Percentiles rank a stretch among this genome's conserved stretches.
These are phyloP conservation scores for Exophiala phaeomuriformis DNA, from an alignment of 2,329 filamentous ascomycete species.

Conservation along the genomic window DNA sequence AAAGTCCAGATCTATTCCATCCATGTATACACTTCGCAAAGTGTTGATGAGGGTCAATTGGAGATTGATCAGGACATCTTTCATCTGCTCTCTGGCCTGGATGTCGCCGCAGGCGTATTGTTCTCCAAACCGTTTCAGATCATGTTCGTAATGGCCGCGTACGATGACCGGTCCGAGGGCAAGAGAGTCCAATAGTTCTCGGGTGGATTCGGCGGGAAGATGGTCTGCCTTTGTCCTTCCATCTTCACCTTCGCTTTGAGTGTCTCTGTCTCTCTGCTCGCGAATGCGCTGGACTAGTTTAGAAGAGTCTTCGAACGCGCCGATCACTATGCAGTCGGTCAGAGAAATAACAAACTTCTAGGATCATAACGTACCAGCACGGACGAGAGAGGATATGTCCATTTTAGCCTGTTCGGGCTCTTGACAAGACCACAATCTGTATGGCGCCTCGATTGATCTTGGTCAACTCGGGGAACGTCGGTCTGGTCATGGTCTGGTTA, in stretches of 20 bases:
- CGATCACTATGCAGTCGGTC: conserved; percentile 26
- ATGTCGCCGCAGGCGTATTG: conserved; percentile 34
- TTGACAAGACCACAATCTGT: too few species aligned
- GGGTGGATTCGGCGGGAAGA: conserved; percentile 17
- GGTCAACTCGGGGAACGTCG: too few species aligned
- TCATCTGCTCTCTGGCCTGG: conserved; percentile 34
- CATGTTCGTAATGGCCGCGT: conserved; percentile 33
- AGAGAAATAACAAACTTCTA: background rate
- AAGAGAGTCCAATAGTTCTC: conserved; percentile 34
- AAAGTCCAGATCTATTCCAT: conserved; percentile 31
- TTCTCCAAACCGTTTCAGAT: conserved; percentile 32
- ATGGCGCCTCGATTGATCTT: background rate
- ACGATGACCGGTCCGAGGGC: conserved; percentile 32
- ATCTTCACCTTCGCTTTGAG: too few species aligned
- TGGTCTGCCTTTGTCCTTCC: background rate
- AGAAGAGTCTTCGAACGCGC: conserved; percentile 31
- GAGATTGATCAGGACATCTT: conserved; percentile 36
- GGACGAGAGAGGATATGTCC: conserved; percentile 22
- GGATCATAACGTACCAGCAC: conserved; percentile 12
- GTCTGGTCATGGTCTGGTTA: too few species aligned
- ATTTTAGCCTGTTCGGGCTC: conserved; percentile 1
- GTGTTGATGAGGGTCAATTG: conserved; percentile 33
- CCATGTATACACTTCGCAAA: conserved; percentile 31
- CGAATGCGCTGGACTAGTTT: conserved; percentile 30
- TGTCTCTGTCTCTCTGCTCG: conserved; percentile 10